phyloP scores from a whole-genome alignment of 176 grass and related monocot species.

The Musa schizocarpa region DNA sequence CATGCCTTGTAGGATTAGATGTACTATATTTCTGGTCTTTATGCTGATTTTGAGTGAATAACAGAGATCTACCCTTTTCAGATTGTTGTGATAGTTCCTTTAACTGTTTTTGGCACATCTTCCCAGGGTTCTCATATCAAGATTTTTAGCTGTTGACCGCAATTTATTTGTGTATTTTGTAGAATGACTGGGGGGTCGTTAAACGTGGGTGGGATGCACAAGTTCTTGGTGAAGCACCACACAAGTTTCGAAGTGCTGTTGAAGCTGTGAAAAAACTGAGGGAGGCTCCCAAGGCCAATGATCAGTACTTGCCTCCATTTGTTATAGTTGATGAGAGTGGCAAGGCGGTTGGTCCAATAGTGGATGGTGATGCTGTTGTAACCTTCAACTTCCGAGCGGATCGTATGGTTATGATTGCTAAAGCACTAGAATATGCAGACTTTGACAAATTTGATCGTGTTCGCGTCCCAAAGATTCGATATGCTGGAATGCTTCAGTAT shows the following conservation, averaged over 20 bases:
- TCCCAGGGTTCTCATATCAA: not conserved
- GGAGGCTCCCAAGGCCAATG: constrained; percentile 49
- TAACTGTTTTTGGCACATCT: too few relatives aligned
- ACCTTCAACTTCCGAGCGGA: constrained; percentile 91
- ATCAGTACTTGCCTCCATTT: constrained; percentile 86
- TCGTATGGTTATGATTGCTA: constrained; percentile 88
- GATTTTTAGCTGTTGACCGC: not conserved
- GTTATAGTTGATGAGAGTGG: constrained; percentile 82
- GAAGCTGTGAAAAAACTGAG: constrained; percentile 90
- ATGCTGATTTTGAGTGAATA: too few relatives aligned
- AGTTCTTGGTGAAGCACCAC: constrained; percentile 83
- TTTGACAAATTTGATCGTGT: constrained; percentile 90
- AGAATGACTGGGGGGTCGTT: constrained; percentile 92
- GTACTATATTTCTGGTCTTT: too few relatives aligned
- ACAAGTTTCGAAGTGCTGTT: constrained; percentile 65
- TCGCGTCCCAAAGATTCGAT: constrained; percentile 65
- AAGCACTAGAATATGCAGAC: constrained; percentile 75
- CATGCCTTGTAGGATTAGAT: too few relatives aligned
- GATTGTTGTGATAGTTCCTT: too few relatives aligned
- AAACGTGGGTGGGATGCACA: constrained; percentile 97
- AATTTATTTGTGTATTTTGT: not conserved
- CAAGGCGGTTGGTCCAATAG: constrained; percentile 68
- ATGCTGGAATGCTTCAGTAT: constrained; percentile 93
- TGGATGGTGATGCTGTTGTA: constrained; percentile 88
- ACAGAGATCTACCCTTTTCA: too few relatives aligned